Base-by-base conservation (phyloP, 371 early-diverging fungal species). In the Rhizopus microsporus region DNA sequence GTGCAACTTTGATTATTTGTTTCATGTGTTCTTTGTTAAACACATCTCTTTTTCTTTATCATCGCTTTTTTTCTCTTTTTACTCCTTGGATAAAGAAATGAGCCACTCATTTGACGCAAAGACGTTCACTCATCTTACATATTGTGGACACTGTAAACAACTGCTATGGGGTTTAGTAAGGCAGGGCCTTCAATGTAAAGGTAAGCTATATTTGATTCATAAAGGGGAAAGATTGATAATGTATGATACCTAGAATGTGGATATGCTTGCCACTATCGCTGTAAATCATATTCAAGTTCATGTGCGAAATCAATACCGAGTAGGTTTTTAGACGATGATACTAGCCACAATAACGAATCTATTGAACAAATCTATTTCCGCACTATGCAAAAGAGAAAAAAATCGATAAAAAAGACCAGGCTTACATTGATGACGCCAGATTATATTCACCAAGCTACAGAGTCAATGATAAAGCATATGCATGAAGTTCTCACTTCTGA, bases 151-250 rank as follows among this genome's bases (percentile, higher is more conserved):
- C 8, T 66, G 67, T 34, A 57, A 51, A 16, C 67, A 57, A 29
- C 12, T 66, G 8, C 32, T 66, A 29, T 66, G 67, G 67, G 67
- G 67, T 4, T 23, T 66, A 10, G 37, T 13, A 6, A 61, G 55
- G 39, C 67, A 66, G 51, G 67, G 67, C 17, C 13, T 54, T 40
- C 44, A 66, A 50, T 66, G 67, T 15, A 57, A 48, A 61, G 67
- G 67, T 61, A 49, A 42, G 6, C 23, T 23, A 23, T 23, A 23
- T 23, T 1, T 23, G 23, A 23, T 15, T 29, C 4, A 16, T 8
- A 13, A 10, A 35, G n/a, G 23, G 1, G 16, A 38, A 37, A 9
- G 51, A 51, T 38, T 34, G 31, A 15, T 12, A 29, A 29, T 39
- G 31, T 30, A 37, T 15, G 37, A 10, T 13, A 13, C 10, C 8